Evolutionary conservation across 345 rosid species (phyloP).

Genomic region (Cardamine resedifolia): DNA sequence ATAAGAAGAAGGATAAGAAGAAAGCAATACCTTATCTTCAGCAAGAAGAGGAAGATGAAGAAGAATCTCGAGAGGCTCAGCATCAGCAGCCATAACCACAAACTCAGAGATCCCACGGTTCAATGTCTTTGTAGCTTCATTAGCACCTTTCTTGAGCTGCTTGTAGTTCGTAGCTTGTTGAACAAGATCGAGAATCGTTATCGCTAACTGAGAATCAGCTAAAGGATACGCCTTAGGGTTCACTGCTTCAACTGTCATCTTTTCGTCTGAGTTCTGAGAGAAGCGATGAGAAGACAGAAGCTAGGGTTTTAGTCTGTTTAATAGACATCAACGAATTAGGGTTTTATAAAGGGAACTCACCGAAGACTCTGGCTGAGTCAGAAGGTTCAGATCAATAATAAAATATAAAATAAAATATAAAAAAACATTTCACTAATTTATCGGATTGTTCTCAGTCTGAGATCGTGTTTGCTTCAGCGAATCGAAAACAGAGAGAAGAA

Average conservation of each 20-base stretch:
- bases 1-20: neutral
- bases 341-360: conserved; percentile 8
- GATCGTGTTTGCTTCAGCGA: conserved; percentile 35
- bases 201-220: conserved; percentile 67
- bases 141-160: conserved; percentile 94
- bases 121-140: conserved; percentile 93
- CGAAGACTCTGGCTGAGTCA: neutral
- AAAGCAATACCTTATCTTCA: conserved; percentile 60
- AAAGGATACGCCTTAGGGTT: conserved; percentile 90
- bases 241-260: conserved; percentile 52
- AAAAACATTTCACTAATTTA: conserved; percentile 3
- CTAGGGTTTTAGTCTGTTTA: conserved; percentile 29
- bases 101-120: conserved; percentile 95
- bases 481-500: conserved; percentile 23
- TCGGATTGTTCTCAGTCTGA: conserved; percentile 21
- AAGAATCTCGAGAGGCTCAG: conserved; percentile 85
- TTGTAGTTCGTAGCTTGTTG: conserved; percentile 94
- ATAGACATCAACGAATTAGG: neutral
- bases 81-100: conserved; percentile 73
- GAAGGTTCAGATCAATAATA: neutral
- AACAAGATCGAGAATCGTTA: conserved; percentile 82
- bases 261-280: conserved; percentile 11
- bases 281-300: neutral
- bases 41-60: conserved; percentile 79
- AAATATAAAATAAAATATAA: neutral